Evolutionary conservation across 2,329 filamentous ascomycete genomes (phyloP), one percentile per base, ranked within the genome.

Genomic region (Ustulina deusta): DNA sequence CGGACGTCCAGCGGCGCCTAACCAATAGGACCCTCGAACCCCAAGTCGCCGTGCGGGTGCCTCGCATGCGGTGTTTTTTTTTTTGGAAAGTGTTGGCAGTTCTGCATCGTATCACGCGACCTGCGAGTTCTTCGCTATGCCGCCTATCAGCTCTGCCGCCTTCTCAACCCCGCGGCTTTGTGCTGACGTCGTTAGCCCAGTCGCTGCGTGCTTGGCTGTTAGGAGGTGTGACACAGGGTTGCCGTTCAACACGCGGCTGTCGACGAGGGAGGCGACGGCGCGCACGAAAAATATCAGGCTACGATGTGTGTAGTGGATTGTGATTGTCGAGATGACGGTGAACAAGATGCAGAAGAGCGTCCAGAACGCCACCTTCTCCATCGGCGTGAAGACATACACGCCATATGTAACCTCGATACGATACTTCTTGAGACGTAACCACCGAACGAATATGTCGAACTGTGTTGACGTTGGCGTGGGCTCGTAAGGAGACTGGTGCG

Each of bases 371-470:
- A 92, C 89, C 77, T 93, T 93, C 81, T 94, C 91, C 4, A 88
- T 90, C 0, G 90, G 88, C 1, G 91, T 93, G 63, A 92, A 86
- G 89, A 94, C 93, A 82, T 94, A 94, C 15, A 94, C 83, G 20
- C 90, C 88, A 79, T 93, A 92, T 1, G 91, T 93, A 74, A 94
- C 91, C 81, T 94, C 91, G 80, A 93, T 93, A 80, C 93, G 91
- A 81, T 94, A 94, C 74, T 90, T 88, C 82, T 93, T 93, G 76
- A 91, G 85, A 76, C 90, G 89, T 63, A 93, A 82, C 90, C 91
- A 93, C 75, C 87, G 86, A 61, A 90, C 82, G 62, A 92, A 76
- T 11, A 73, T 61, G 27, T 75, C 69, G 6, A 75, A 29, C 13
- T 66, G 62, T 10, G 69, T 69, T 20, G 68, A 71, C 13, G 69